A percentile compares a stretch with the other conserved stretches of the same genome.
These are phyloP conservation scores for Nakazawaea holstii DNA, from an alignment of 805 yeast genomes.

Conservation along the genomic window DNA sequence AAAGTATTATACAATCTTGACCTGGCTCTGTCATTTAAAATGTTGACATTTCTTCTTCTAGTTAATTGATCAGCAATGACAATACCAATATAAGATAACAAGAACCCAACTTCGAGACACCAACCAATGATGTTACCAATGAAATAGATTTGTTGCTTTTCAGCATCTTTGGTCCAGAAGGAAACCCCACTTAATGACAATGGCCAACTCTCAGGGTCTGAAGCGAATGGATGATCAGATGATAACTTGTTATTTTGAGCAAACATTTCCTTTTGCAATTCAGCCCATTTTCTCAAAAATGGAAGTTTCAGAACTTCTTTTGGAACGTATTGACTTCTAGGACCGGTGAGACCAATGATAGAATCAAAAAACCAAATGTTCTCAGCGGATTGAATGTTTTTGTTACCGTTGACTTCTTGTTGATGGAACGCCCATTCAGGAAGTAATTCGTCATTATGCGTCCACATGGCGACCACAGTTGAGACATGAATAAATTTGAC, in stretches of 20 bases:
- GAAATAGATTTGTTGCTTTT: slow-evolving; percentile 75
- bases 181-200: slow-evolving; percentile 85
- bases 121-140: slow-evolving; percentile 88
- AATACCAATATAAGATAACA: slow-evolving; percentile 60
- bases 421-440: slow-evolving; percentile 96
- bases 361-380: slow-evolving; percentile 75
- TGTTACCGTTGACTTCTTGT: slow-evolving; percentile 93
- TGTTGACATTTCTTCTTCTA: slow-evolving; percentile 59
- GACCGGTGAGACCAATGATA: slow-evolving; percentile 60
- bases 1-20: slow-evolving; percentile 72
- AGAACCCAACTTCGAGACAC: slow-evolving; percentile 70
- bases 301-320: slow-evolving; percentile 58
- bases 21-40: slow-evolving; percentile 57
- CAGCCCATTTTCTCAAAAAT: slow-evolving; percentile 84
- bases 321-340: slow-evolving; percentile 59
- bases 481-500: slow-evolving; percentile 76
- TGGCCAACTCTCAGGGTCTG: slow-evolving; percentile 92
- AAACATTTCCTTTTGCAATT: slow-evolving; percentile 85
- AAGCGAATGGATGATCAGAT: slow-evolving; percentile 92
- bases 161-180: slow-evolving; percentile 80
- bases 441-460: slow-evolving; percentile 73
- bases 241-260: slow-evolving; percentile 84
- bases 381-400: slow-evolving; percentile 60
- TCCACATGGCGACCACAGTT: slow-evolving; percentile 91
- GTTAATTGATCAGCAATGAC: slow-evolving; percentile 72